Percentiles rank a stretch among this genome's conserved stretches.
These are phyloP conservation scores for Zygosaccharomyces kombuchaensis DNA, from an alignment of 805 yeast species.

Conservation along the genomic window DNA sequence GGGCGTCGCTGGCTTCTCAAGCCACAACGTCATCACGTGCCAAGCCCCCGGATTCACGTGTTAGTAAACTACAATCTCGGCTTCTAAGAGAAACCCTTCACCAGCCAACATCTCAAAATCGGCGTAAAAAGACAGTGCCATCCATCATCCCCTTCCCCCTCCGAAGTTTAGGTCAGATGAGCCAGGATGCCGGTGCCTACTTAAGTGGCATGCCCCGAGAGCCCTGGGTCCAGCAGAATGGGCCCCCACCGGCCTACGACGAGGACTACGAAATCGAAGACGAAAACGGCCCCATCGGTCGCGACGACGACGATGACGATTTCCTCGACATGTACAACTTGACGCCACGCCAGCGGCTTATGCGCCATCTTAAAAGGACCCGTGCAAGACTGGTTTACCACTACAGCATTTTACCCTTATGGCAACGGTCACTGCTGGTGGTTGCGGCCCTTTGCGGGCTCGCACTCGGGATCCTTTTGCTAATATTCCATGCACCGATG, in stretches of 20 bases:
- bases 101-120: not conserved
- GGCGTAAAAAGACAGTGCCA: not conserved
- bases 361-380: slow-evolving; percentile 18
- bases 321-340: slow-evolving; percentile 33
- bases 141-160: not conserved
- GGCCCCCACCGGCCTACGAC: not conserved
- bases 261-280: slow-evolving; percentile 5
- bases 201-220: not conserved
- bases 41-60: no score
- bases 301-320: slow-evolving; percentile 24
- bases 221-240: not conserved
- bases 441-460: slow-evolving; percentile 15
- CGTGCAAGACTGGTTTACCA: slow-evolving; percentile 13
- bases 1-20: no score
- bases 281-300: slow-evolving; percentile 14
- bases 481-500: slow-evolving; percentile 29
- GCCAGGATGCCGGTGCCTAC: not conserved
- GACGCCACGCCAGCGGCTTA: slow-evolving; percentile 33
- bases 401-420: slow-evolving; percentile 18
- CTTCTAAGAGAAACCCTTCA: no score
- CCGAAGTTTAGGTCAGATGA: not conserved
- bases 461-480: slow-evolving; percentile 17
- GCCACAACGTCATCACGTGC: no score
- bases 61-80: no score
- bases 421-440: slow-evolving; percentile 23